Conservation (phyloP, 768 basidiomycete genomes). For the Trichaptum fuscoviolaceum region DNA sequence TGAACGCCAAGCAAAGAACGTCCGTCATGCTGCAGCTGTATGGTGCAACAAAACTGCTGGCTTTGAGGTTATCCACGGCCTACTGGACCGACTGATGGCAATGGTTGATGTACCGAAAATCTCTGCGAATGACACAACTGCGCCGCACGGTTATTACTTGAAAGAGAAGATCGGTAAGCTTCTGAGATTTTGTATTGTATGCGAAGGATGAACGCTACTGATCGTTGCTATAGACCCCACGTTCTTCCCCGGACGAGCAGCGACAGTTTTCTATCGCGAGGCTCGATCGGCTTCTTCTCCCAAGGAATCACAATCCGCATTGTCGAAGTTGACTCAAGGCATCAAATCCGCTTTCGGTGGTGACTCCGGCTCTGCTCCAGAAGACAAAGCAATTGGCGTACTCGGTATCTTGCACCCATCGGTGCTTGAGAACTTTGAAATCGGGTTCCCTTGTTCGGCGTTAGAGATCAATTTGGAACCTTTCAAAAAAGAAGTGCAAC, state of each 20-base stretch:
- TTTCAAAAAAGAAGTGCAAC: conserved; percentile 73
- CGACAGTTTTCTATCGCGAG: conserved; percentile 82
- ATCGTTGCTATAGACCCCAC: conserved; percentile 60
- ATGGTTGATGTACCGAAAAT: conserved; percentile 91
- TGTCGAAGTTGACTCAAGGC: conserved; percentile 35
- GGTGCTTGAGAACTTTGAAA: conserved; percentile 90
- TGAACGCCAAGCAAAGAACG: conserved; percentile 85
- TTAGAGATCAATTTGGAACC: conserved; percentile 93
- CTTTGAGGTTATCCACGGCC: conserved; percentile 93
- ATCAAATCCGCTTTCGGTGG: conserved; percentile 39
- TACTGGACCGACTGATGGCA: conserved; percentile 93
- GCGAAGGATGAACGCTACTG: neutral
- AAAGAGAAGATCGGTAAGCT: conserved; percentile 76
- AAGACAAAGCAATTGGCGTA: conserved; percentile 78
- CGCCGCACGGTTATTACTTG: conserved; percentile 84
- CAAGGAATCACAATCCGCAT: conserved; percentile 15
- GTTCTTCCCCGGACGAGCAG: conserved; percentile 94
- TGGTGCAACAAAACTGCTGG: conserved; percentile 98
- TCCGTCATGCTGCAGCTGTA: conserved; percentile 81
- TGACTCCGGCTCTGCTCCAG: conserved; percentile 16
- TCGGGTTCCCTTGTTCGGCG: conserved; percentile 90
- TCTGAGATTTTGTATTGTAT: neutral
- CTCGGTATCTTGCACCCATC: conserved; percentile 91
- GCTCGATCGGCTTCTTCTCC: conserved; percentile 22
- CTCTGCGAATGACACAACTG: conserved; percentile 45